These are phyloP conservation scores for Capsaspora owczarzaki DNA, from an alignment of 78 protist genomes.

Conservation along the genomic window DNA sequence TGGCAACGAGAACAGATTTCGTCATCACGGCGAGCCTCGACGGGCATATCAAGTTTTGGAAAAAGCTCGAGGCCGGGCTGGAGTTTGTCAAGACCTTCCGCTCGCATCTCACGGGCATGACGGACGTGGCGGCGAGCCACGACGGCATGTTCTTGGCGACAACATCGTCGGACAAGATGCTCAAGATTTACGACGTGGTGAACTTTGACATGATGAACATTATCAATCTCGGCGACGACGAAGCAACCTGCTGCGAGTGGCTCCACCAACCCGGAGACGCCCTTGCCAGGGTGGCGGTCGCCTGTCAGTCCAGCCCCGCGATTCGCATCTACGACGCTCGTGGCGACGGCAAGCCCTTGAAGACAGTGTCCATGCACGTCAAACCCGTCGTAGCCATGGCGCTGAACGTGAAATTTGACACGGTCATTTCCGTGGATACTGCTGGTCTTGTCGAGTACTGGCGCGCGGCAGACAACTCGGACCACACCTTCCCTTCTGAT, in stretches of 20 bases:
- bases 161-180: slow-evolving; percentile 48
- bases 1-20: slow-evolving; percentile 50
- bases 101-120: slow-evolving; percentile 62
- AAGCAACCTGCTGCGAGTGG: slow-evolving; percentile 52
- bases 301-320: not conserved
- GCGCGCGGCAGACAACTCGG: slow-evolving; percentile 15
- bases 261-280: slow-evolving; percentile 13
- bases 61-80: slow-evolving; percentile 47
- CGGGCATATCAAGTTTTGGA: slow-evolving; percentile 92
- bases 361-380: not conserved
- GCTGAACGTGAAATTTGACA: slow-evolving; percentile 21
- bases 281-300: slow-evolving; percentile 1
- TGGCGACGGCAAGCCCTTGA: not conserved
- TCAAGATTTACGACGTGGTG: slow-evolving; percentile 75
- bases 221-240: slow-evolving; percentile 42
- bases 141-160: slow-evolving; percentile 64
- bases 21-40: slow-evolving; percentile 73
- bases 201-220: slow-evolving; percentile 79
- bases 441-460: slow-evolving; percentile 75
- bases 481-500: not conserved
- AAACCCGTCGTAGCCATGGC: slow-evolving; percentile 25
- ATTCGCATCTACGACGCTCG: not conserved
- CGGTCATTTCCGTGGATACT: slow-evolving; percentile 48
- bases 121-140: slow-evolving; percentile 21
- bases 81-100: slow-evolving; percentile 84